Conservation (phyloP, 192 early-diverging fungal genomes). For the Coemansia biformis region DNA sequence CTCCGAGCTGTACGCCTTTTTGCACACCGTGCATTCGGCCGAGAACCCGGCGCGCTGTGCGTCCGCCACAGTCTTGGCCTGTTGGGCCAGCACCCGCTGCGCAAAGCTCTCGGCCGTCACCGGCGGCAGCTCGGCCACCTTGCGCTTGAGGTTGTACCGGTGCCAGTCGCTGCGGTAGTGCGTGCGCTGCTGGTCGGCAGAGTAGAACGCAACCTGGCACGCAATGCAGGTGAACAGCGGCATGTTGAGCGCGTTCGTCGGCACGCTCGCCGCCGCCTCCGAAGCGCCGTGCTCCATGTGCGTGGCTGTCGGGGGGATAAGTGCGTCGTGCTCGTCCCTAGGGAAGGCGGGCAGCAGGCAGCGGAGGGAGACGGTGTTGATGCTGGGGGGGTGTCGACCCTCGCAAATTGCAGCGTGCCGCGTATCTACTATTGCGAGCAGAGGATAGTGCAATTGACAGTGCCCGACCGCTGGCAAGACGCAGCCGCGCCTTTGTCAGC, state of each 20-base stretch:
- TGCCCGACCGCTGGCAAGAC: no score
- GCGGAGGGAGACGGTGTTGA: no score
- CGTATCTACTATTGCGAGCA: no score
- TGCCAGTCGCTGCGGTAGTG: slow-evolving; percentile 99
- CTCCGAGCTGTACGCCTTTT: slow-evolving; percentile 68
- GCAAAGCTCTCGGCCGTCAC: slow-evolving; percentile 78
- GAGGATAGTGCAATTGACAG: no score
- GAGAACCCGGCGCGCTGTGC: slow-evolving; percentile 35
- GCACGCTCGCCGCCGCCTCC: slow-evolving; percentile 11
- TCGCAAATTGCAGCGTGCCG: no score
- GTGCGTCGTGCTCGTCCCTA: no score
- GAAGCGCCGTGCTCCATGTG: slow-evolving; percentile 5
- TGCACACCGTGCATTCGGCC: slow-evolving; percentile 53
- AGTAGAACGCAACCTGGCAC: slow-evolving; percentile 90
- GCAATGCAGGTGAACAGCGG: slow-evolving; percentile 75
- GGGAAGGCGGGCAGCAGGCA: not conserved
- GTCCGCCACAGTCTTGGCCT: slow-evolving; percentile 51
- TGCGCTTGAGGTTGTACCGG: slow-evolving; percentile 96
- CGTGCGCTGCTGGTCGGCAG: slow-evolving; percentile 80
- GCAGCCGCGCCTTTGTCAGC: not conserved
- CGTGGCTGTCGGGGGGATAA: not conserved
- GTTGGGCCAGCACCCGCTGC: slow-evolving; percentile 63
- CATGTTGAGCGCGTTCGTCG: slow-evolving; percentile 46
- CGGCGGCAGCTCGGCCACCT: slow-evolving; percentile 85
- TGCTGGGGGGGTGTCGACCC: no score